Evolutionary conservation across 805 yeast genomes (phyloP), one percentile per base, ranked within the genome.

Genomic region (Lipomyces yamadae): DNA sequence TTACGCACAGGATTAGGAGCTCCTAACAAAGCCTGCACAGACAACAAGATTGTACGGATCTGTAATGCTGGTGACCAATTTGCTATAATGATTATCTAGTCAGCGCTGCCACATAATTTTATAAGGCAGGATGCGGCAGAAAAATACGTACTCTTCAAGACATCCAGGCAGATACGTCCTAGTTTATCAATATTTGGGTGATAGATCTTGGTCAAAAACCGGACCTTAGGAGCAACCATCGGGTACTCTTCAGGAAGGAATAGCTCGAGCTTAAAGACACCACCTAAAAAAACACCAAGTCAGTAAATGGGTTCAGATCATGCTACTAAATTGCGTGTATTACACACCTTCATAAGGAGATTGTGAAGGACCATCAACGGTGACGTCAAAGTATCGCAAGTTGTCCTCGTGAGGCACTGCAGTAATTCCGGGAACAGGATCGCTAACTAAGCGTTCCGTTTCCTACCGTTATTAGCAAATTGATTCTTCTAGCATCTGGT

Each of bases 21-120:
- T 1, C 97, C 97, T 61, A 95, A 80, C 64, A 95, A 81, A 0
- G 98, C 98, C 79, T 95, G 99, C 66, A 95, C 89, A 8, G 97
- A 91, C 64, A 95, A 82, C 69, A 95, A 81, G 32, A 95, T 89
- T 7, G 98, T 95, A 78, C 98, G 85, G 70, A 95, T 95, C 77
- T 95, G 98, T 67, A 94, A 82, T 0, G 99, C 99, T 3, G 99
- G 98, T 8, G 97, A 90, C 99, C 99, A 95, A 79, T 94, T 93
- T 73, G 91, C 86, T 77, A 66, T 6, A 29, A 7, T 24, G 13
- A 58, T 30, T 60, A 52, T 11, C 55, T 13, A 8, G 32, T 29
- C 34, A 52, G 32, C 30, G 10, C 6, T 5, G 11, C 6, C 55
- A 10, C 13, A 18, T 6, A 29, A n/a, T 4, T 3, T n/a, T n/a